phyloP scores from a whole-genome alignment of 345 rosid species.

The Ceriops zippeliana region DNA sequence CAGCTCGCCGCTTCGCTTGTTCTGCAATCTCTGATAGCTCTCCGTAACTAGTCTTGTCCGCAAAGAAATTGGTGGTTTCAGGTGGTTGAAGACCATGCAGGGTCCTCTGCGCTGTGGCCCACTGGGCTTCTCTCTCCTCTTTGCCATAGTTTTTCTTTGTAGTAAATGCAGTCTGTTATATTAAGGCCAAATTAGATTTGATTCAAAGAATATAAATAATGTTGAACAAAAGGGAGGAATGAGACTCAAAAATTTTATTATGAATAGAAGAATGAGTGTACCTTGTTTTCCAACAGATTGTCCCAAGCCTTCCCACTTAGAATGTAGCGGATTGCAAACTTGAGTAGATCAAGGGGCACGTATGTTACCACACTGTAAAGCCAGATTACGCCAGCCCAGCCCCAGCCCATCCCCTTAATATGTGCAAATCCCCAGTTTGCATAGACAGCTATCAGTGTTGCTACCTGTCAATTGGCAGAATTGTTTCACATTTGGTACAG shows the following conservation, averaged over 20 bases:
- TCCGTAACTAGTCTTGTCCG: constrained; percentile 62
- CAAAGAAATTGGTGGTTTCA: constrained; percentile 41
- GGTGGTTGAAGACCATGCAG: constrained; percentile 91
- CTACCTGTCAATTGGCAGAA: constrained; percentile 37
- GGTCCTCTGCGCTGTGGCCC: constrained; percentile 93
- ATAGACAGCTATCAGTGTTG: constrained; percentile 75
- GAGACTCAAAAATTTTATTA: background rate
- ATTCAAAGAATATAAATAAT: background rate
- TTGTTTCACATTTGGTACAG: background rate
- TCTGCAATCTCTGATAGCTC: constrained; percentile 96
- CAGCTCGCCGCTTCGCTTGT: constrained; percentile 95
- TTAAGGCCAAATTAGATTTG: background rate
- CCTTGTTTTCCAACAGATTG: constrained; percentile 78
- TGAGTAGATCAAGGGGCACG: constrained; percentile 72
- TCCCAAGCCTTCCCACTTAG: constrained; percentile 88
- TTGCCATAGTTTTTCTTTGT: constrained; percentile 87
- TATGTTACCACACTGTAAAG: constrained; percentile 68
- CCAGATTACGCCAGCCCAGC: constrained; percentile 98
- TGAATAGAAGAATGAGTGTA: constrained; percentile 1
- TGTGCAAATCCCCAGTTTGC: constrained; percentile 75
- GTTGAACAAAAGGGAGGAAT: background rate
- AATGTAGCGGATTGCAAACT: constrained; percentile 59
- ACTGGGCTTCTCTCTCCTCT: constrained; percentile 92
- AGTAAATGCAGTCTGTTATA: constrained; percentile 72
- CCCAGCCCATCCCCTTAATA: constrained; percentile 79